phyloP scores from a whole-genome alignment of 345 rosid genomes.

The Crucihimalaya himalaica region DNA sequence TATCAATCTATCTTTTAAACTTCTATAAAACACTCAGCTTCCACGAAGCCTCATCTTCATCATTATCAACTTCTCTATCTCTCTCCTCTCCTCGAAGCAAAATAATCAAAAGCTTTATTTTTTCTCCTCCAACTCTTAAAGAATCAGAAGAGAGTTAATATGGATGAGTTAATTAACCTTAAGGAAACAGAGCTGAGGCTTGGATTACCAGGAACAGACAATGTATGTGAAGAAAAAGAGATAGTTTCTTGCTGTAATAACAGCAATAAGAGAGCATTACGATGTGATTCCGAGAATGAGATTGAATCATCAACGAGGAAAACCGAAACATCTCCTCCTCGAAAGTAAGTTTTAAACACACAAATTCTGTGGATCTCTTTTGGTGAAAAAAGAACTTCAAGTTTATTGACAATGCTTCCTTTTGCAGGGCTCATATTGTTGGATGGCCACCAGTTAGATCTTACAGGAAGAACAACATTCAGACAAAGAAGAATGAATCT shows the following conservation, averaged over 20 bases:
- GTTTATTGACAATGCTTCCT: background rate
- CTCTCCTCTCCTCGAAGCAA: background rate
- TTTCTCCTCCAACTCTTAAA: background rate
- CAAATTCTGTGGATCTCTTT: slow-evolving; percentile 2
- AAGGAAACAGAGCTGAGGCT: slow-evolving; percentile 78
- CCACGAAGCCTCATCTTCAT: slow-evolving; percentile 31
- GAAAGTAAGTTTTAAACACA: slow-evolving; percentile 25
- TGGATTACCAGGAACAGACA: slow-evolving; percentile 71
- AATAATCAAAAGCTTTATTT: background rate
- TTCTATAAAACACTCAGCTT: slow-evolving; percentile 23
- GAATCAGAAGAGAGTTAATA: background rate
- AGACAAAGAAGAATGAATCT: slow-evolving; percentile 46
- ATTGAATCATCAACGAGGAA: slow-evolving; percentile 17
- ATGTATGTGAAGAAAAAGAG: slow-evolving; percentile 39
- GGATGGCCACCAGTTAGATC: slow-evolving; percentile 96
- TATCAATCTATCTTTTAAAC: background rate
- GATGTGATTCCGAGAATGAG: slow-evolving; percentile 25
- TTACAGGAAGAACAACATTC: slow-evolving; percentile 66
- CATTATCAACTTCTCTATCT: slow-evolving; percentile 6
- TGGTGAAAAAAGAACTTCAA: background rate
- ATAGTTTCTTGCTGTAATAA: slow-evolving; percentile 34
- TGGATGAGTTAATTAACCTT: slow-evolving; percentile 50
- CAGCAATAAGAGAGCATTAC: slow-evolving; percentile 51
- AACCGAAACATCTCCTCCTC: slow-evolving; percentile 18
- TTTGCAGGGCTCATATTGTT: slow-evolving; percentile 68